Percentiles rank a stretch among this genome's conserved stretches.
These are phyloP conservation scores for Tolypocladium tropicale DNA, from an alignment of 2,329 filamentous ascomycete genomes.

Conservation along the genomic window DNA sequence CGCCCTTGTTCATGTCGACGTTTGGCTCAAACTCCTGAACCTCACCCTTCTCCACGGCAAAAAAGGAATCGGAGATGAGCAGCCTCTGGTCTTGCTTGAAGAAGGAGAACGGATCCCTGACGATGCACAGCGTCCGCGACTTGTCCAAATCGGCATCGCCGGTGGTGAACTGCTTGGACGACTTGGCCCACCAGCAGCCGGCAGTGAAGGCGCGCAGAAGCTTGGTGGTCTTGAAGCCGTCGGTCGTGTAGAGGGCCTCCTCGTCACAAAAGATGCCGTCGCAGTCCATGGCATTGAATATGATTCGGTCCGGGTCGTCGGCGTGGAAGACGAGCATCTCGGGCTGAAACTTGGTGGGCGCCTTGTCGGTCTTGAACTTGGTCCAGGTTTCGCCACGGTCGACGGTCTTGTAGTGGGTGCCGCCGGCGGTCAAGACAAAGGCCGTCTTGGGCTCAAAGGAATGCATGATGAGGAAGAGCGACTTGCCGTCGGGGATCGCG, in stretches of 20 bases:
- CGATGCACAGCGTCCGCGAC: slow-evolving; percentile 70
- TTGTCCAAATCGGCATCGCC: slow-evolving; percentile 55
- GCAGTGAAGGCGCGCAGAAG: slow-evolving; percentile 57
- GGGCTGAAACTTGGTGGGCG: slow-evolving; percentile 42
- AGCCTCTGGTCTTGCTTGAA: slow-evolving; percentile 67
- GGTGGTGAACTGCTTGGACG: slow-evolving; percentile 61
- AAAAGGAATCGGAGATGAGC: slow-evolving; percentile 75
- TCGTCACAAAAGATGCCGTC: slow-evolving; percentile 53
- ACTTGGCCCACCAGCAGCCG: slow-evolving; percentile 83
- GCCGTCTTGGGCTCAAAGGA: slow-evolving; percentile 69
- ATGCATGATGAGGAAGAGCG: slow-evolving; percentile 61
- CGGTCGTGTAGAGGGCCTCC: slow-evolving; percentile 62
- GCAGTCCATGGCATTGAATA: slow-evolving; percentile 71
- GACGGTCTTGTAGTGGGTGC: slow-evolving; percentile 70
- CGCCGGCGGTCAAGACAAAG: slow-evolving; percentile 62
- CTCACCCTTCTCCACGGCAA: slow-evolving; percentile 40
- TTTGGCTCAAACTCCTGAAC: slow-evolving; percentile 63
- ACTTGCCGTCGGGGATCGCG: slow-evolving; percentile 52
- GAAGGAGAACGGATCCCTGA: slow-evolving; percentile 60
- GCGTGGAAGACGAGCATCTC: slow-evolving; percentile 68
- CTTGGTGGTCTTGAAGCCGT: slow-evolving; percentile 69
- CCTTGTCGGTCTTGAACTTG: slow-evolving; percentile 54
- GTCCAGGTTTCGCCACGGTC: slow-evolving; percentile 78
- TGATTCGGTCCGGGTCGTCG: slow-evolving; percentile 69
- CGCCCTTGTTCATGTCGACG: slow-evolving; percentile 61